Percentiles rank a stretch among this genome's conserved stretches.
Evolutionary conservation across 2,329 filamentous ascomycete species (phyloP).

Genomic region (Epichloe gansuensis): DNA sequence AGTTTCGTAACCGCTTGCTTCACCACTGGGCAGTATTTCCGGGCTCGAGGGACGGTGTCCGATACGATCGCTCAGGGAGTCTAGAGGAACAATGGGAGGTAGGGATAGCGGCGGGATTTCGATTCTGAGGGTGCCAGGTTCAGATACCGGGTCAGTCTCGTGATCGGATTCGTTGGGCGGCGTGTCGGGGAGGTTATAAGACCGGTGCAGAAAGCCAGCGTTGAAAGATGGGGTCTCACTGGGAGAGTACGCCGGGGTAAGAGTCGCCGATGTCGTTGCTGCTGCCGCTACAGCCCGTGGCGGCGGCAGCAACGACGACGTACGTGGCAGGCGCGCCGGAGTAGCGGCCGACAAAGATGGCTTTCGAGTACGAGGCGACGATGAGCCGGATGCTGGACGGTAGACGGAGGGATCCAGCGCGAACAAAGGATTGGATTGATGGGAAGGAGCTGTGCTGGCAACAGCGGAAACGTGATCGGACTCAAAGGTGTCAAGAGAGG

Average conservation of each 20-base stretch:
- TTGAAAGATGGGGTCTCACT: constrained; percentile 1
- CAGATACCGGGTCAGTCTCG: not conserved
- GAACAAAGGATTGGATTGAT: not conserved
- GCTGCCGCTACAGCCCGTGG: constrained; percentile 12
- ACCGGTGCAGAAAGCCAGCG: not conserved
- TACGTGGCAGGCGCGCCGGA: constrained; percentile 25
- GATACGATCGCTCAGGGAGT: constrained; percentile 11
- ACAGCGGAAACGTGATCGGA: not conserved
- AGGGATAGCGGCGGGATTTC: constrained; percentile 7
- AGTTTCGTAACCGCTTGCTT: constrained; percentile 7
- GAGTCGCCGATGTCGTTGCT: constrained; percentile 7
- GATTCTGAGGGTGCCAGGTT: not conserved
- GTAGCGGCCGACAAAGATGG: constrained; percentile 17
- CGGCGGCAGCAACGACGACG: constrained; percentile 31
- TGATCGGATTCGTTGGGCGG: constrained; percentile 4
- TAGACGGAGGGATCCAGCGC: constrained; percentile 3
- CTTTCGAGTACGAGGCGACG: constrained; percentile 12
- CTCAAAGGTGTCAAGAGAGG: not conserved
- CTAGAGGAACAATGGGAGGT: constrained; percentile 14
- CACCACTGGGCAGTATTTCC: constrained; percentile 5
- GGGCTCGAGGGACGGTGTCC: constrained; percentile 3
- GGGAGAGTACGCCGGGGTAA: constrained; percentile 3
- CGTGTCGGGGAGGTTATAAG: not conserved
- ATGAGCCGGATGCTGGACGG: not conserved
- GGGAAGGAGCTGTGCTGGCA: not conserved